Evolutionary conservation across 495 filamentous ascomycete species (phyloP).

Genomic region (Ascobolus immersus): DNA sequence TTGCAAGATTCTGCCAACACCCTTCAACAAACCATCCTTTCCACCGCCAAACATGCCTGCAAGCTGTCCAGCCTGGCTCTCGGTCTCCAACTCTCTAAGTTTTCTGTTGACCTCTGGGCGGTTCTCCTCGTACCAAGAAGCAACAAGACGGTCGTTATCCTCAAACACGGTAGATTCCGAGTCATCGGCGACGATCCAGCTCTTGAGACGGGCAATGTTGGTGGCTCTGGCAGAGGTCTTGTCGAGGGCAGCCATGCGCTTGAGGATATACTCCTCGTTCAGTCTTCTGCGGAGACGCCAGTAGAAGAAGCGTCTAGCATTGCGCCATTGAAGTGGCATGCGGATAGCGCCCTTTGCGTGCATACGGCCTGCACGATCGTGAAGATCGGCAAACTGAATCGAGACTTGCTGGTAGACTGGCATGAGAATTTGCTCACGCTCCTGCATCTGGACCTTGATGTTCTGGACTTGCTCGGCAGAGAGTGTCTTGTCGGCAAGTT

Average conservation of each 20-base stretch:
- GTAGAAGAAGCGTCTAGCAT: conserved; percentile 96
- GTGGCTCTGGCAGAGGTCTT: conserved; percentile 20
- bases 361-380: conserved; percentile 95
- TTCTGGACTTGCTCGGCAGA: conserved; percentile 43
- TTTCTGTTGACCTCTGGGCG: conserved; percentile 50
- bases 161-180: conserved; percentile 27
- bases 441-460: conserved; percentile 66
- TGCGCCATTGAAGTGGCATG: conserved; percentile 53
- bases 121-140: conserved; percentile 95
- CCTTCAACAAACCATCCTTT: conserved; percentile 57
- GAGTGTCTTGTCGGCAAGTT: conserved; percentile 39
- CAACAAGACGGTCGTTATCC: conserved; percentile 53
- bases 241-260: conserved; percentile 41
- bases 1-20: conserved; percentile 57
- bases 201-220: conserved; percentile 15
- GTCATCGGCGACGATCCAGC: conserved; percentile 11
- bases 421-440: conserved; percentile 65
- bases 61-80: conserved; percentile 54
- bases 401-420: conserved; percentile 85
- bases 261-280: conserved; percentile 87
- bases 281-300: conserved; percentile 93
- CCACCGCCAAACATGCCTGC: conserved; percentile 47
- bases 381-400: conserved; percentile 84
- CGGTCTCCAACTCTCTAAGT: conserved; percentile 53
- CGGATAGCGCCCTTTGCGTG: conserved; percentile 89